Base-by-base conservation (phyloP, 2,329 filamentous ascomycete genomes). In the Colletotrichum sp. region DNA sequence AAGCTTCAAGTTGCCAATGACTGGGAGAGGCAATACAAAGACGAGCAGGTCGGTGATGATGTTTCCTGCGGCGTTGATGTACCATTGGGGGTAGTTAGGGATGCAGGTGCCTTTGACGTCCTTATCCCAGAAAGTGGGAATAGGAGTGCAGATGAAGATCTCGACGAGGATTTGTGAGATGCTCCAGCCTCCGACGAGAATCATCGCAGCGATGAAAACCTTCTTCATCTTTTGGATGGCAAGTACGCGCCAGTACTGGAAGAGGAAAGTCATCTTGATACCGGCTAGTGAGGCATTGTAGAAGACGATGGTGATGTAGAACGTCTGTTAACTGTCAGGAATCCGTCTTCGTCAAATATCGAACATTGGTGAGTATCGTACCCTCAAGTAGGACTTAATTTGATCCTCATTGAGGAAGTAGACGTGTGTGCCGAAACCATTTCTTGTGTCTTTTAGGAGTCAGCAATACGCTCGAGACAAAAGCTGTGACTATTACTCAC, bases 191-290 rank as follows among this genome's bases (percentile, higher is more conserved):
- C 78, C 76, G 28, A 83, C 77, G 13, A 82, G 16, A 21, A 82
- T 32, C 58, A 80, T 80, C 32, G 80, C 77, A 28, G 66, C 64
- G 58, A 81, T 72, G 58, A 81, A 82, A 60, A 82, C 58, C n/a
- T 69, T 78, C 24, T 78, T 77, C 73, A 80, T 78, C n/a, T 79
- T 78, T 21, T 80, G 78, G n/a, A 85, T 70, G 8, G 77, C 77
- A 10, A 81, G 82, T 12, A 85, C 79, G 26, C 84, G 83, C 55
- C 82, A 83, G 78, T 85, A 86, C 73, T 85, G 84, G 9, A 84
- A 75, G 32, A 85, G 78, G 52, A 86, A 83, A 1, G 83, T 83
- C 66, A 82, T 79, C 71, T 85, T 86, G 72, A 83, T 79, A 28
- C 79, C 76, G 43, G 79, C 64, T 3, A 85, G 78, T 28, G 78